A percentile compares a stretch with the other conserved stretches of the same genome.
These are phyloP conservation scores for Podospora tetraspora DNA, from an alignment of 495 filamentous ascomycete genomes.

Conservation along the genomic window DNA sequence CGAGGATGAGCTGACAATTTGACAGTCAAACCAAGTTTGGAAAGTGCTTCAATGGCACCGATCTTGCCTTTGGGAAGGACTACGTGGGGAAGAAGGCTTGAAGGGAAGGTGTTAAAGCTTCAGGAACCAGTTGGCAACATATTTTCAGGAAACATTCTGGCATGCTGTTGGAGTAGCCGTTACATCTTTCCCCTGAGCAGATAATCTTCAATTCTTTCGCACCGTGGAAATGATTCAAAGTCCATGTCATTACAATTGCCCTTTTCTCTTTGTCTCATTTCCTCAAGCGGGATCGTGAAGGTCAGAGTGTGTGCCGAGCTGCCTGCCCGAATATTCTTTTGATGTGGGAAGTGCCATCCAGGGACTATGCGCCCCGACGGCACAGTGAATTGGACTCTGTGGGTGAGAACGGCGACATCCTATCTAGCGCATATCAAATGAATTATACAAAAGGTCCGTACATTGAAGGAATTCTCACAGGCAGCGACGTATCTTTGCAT, in stretches of 20 bases:
- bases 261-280: too few species aligned
- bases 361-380: too few species aligned
- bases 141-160: neutral
- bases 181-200: neutral
- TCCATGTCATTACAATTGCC: too few species aligned
- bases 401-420: neutral
- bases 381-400: neutral
- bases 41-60: neutral
- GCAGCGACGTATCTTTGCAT: neutral
- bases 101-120: neutral
- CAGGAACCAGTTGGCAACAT: neutral
- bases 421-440: neutral
- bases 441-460: neutral
- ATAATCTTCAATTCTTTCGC: neutral
- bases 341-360: neutral
- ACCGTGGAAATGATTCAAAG: neutral
- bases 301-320: neutral
- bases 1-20: neutral
- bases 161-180: neutral
- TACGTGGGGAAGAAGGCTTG: neutral
- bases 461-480: neutral
- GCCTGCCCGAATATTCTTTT: neutral
- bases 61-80: neutral
- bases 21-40: neutral
- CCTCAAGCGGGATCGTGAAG: too few species aligned